A percentile compares a stretch with the other conserved stretches of the same genome.
These are phyloP conservation scores for Garcia nutans DNA, from an alignment of 345 rosid genomes.

Conservation along the genomic window DNA sequence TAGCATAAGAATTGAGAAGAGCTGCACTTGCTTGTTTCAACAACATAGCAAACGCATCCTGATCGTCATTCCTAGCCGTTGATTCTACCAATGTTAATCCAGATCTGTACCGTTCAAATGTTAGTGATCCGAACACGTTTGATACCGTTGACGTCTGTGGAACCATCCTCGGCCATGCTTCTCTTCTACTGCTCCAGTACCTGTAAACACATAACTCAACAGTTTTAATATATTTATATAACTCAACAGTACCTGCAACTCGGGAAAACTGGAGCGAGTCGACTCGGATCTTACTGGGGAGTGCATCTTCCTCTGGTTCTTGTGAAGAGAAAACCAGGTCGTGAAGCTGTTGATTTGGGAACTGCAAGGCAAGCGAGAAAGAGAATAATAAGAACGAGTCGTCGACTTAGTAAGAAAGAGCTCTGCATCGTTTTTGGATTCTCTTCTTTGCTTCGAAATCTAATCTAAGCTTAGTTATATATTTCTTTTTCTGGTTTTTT, in stretches of 20 bases:
- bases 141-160: constrained; percentile 70
- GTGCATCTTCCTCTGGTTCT: constrained; percentile 82
- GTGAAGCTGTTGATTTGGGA: neutral
- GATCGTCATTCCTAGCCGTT: constrained; percentile 52
- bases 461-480: neutral
- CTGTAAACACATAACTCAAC: constrained; percentile 26
- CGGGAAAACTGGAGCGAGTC: no score
- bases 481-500: neutral
- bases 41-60: constrained; percentile 50
- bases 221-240: no score
- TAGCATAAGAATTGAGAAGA: constrained; percentile 72
- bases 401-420: neutral
- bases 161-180: constrained; percentile 90
- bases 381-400: neutral
- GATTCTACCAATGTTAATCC: constrained; percentile 70
- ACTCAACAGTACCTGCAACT: no score
- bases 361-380: neutral
- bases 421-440: neutral
- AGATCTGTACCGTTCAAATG: constrained; percentile 64
- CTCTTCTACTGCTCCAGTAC: constrained; percentile 83
- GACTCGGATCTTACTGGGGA: constrained; percentile 45
- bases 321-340: constrained; percentile 59
- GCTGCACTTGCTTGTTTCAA: constrained; percentile 77
- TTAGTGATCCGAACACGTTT: constrained; percentile 70
- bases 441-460: no score